Conservation (phyloP, 2,329 filamentous ascomycete genomes). For the Grosmannia clavigera region DNA sequence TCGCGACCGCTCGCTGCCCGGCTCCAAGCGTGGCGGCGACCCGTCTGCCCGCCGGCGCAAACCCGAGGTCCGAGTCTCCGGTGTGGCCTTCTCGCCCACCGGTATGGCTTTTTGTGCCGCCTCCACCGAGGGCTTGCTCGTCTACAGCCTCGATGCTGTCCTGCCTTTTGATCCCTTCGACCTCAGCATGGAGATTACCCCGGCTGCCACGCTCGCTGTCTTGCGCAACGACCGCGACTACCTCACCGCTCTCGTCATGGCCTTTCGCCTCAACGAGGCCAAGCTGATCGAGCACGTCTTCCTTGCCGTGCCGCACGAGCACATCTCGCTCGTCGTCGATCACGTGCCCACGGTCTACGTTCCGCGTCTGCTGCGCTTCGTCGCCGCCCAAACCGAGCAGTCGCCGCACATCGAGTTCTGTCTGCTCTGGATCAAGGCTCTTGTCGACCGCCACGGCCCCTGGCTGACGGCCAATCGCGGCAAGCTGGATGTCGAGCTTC, state of each 20-base stretch:
- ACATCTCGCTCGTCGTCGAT: constrained; percentile 66
- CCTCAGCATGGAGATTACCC: constrained; percentile 86
- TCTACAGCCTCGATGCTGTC: constrained; percentile 80
- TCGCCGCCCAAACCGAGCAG: constrained; percentile 77
- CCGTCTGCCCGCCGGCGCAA: constrained; percentile 63
- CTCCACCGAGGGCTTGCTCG: constrained; percentile 82
- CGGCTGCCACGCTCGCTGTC: constrained; percentile 63
- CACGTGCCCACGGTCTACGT: constrained; percentile 79
- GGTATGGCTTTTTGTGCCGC: constrained; percentile 88
- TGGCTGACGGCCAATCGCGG: constrained; percentile 72
- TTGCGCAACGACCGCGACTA: constrained; percentile 61
- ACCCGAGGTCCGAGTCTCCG: constrained; percentile 74
- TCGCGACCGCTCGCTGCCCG: constrained; percentile 66
- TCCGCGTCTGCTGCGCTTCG: constrained; percentile 70
- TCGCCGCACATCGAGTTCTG: constrained; percentile 93
- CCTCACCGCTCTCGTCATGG: constrained; percentile 90
- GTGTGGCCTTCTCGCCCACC: constrained; percentile 77
- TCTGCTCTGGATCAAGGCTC: constrained; percentile 77
- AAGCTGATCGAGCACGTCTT: constrained; percentile 76
- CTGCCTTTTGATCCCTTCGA: constrained; percentile 93
- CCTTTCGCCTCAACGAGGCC: constrained; percentile 85
- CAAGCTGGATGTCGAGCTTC: constrained; percentile 71
- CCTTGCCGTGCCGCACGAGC: constrained; percentile 61
- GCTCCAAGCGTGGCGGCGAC: constrained; percentile 72
- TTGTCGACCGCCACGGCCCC: constrained; percentile 70